Conservation (phyloP, 495 filamentous ascomycete genomes). For the Poronia punctata region DNA sequence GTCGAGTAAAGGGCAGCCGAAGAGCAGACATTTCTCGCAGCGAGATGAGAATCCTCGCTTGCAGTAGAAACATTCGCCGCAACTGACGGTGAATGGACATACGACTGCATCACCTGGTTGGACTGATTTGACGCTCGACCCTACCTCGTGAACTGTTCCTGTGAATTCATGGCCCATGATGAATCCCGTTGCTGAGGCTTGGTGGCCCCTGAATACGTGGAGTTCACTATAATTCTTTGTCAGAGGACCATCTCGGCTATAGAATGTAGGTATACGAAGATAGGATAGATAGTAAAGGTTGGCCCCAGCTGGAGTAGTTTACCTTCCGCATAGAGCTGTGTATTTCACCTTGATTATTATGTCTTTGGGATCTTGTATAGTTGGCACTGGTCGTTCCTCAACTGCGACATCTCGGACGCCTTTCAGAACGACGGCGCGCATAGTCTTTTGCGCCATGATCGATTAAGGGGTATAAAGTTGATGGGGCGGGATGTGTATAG, state of each 20-base stretch:
- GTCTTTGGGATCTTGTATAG: conserved; percentile 62
- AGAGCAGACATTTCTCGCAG: conserved; percentile 55
- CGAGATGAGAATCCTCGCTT: conserved; percentile 49
- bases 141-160: conserved; percentile 31
- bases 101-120: conserved; percentile 26
- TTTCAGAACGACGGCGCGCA: conserved; percentile 63
- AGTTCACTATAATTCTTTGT: too few relatives aligned
- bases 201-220: conserved; percentile 78
- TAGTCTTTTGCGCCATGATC: conserved; percentile 26
- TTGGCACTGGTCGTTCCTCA: conserved; percentile 55
- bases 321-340: conserved; percentile 85
- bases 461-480: background rate
- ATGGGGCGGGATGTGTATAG: too few relatives aligned
- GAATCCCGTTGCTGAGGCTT: conserved; percentile 36
- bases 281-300: background rate
- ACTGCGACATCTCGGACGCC: conserved; percentile 49
- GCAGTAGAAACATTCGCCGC: conserved; percentile 56
- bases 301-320: conserved; percentile 26
- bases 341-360: conserved; percentile 75
- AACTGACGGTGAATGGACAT: conserved; percentile 22
- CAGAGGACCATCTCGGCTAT: background rate
- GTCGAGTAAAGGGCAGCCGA: conserved; percentile 47
- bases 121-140: conserved; percentile 18
- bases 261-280: background rate
- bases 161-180: conserved; percentile 44